These are phyloP conservation scores for Orbilia oligospora DNA, from an alignment of 2,329 filamentous ascomycete species.

Conservation along the genomic window DNA sequence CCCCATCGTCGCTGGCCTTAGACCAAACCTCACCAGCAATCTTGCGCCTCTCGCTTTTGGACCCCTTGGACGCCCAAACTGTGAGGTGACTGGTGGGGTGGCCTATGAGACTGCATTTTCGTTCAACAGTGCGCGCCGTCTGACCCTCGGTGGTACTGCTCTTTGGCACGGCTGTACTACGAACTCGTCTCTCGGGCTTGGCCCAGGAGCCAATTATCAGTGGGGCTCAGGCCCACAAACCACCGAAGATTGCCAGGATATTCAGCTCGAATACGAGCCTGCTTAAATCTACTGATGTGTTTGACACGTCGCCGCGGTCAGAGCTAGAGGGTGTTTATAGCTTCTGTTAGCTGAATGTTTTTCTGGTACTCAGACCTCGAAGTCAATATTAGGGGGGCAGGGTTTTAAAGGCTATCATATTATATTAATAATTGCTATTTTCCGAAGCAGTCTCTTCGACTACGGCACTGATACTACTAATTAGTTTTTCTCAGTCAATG, in stretches of 20 bases:
- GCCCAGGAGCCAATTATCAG: constrained; percentile 48
- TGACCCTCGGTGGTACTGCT: constrained; percentile 39
- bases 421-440: too few species aligned
- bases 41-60: constrained; percentile 47
- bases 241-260: constrained; percentile 41
- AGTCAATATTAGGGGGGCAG: too few species aligned
- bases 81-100: constrained; percentile 35
- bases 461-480: too few species aligned
- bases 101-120: constrained; percentile 42
- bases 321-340: too few species aligned
- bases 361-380: too few species aligned
- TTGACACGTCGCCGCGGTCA: too few species aligned
- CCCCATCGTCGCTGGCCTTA: constrained; percentile 33
- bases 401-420: too few species aligned
- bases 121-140: constrained; percentile 9
- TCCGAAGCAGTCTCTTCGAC: too few species aligned
- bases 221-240: constrained; percentile 26
- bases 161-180: constrained; percentile 48
- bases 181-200: constrained; percentile 25
- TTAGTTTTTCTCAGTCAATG: too few species aligned
- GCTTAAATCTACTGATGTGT: background rate
- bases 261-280: constrained; percentile 34
- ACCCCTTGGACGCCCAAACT: constrained; percentile 24
- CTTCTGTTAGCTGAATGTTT: too few species aligned
- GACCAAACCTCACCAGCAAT: constrained; percentile 44